phyloP scores from a whole-genome alignment of 768 basidiomycete species.

The Suillus subalutaceus region DNA sequence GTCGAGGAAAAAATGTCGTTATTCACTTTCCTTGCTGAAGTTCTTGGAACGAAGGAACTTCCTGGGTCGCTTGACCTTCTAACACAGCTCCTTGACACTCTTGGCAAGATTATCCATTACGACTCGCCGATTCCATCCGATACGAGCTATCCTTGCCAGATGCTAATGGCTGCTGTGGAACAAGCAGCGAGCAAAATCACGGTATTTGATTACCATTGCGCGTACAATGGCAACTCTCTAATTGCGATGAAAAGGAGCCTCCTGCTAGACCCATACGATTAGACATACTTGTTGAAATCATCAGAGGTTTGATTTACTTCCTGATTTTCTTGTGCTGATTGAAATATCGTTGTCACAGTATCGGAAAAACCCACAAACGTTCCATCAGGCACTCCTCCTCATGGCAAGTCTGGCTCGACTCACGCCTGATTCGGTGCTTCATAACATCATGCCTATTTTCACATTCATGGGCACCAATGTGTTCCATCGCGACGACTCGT shows the following conservation, averaged over 20 bases:
- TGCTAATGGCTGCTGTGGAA: conserved; percentile 82
- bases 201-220: conserved; percentile 40
- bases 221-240: not conserved
- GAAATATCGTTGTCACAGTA: conserved; percentile 44
- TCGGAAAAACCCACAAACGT: conserved; percentile 92
- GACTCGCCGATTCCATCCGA: conserved; percentile 61
- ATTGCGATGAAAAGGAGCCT: conserved; percentile 44
- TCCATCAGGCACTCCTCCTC: conserved; percentile 88
- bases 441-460: conserved; percentile 97
- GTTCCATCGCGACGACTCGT: conserved; percentile 94
- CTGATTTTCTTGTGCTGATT: conserved; percentile 1
- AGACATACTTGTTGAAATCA: conserved; percentile 86
- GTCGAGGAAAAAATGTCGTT: conserved; percentile 46
- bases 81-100: conserved; percentile 68
- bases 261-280: conserved; percentile 68
- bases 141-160: conserved; percentile 77
- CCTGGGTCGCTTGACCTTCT: conserved; percentile 75
- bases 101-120: conserved; percentile 65
- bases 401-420: conserved; percentile 83
- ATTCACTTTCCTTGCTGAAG: conserved; percentile 67
- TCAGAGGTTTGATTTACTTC: conserved; percentile 57
- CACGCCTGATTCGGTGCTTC: conserved; percentile 88
- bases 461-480: conserved; percentile 99
- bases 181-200: conserved; percentile 57
- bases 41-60: conserved; percentile 63